A percentile compares a stretch with the other conserved stretches of the same genome.
These are phyloP conservation scores for Xylaria sp. DNA, from an alignment of 2,329 filamentous ascomycete species.

Conservation along the genomic window DNA sequence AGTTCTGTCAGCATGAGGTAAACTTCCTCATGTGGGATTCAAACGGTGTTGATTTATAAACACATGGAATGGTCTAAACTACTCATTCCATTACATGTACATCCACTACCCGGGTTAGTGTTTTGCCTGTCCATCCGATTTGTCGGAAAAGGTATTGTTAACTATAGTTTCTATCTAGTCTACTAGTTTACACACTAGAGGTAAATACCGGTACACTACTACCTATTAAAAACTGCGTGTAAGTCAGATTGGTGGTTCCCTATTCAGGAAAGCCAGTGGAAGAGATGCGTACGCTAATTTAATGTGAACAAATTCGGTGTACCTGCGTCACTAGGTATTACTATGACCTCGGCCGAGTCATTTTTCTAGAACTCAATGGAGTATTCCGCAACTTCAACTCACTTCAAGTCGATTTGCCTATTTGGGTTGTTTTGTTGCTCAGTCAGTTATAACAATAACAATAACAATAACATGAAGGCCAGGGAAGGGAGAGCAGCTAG, in stretches of 20 bases:
- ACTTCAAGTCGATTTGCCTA: background rate
- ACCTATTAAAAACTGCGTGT: background rate
- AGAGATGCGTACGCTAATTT: background rate
- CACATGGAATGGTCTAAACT: background rate
- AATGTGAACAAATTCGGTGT: conserved; percentile 6
- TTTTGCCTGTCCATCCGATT: background rate
- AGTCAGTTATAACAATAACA: too few relatives aligned
- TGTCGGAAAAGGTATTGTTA: background rate
- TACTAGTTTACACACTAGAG: background rate
- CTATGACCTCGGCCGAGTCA: conserved; percentile 18
- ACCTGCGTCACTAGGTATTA: conserved; percentile 27
- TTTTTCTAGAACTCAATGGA: conserved; percentile 3
- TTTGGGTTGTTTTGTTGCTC: too few relatives aligned
- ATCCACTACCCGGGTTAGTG: too few relatives aligned
- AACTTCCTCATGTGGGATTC: background rate
- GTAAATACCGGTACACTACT: background rate
- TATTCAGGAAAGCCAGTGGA: conserved; percentile 8
- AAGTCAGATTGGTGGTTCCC: background rate
- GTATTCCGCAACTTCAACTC: conserved; percentile 1
- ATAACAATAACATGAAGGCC: too few relatives aligned
- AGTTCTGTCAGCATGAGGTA: background rate
- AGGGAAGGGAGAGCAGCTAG: background rate
- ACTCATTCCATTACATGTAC: background rate
- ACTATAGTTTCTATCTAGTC: background rate
- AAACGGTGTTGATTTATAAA: too few relatives aligned